Evolutionary conservation across 306 rosid species (phyloP).

Genomic region (Abrus precatorius): DNA sequence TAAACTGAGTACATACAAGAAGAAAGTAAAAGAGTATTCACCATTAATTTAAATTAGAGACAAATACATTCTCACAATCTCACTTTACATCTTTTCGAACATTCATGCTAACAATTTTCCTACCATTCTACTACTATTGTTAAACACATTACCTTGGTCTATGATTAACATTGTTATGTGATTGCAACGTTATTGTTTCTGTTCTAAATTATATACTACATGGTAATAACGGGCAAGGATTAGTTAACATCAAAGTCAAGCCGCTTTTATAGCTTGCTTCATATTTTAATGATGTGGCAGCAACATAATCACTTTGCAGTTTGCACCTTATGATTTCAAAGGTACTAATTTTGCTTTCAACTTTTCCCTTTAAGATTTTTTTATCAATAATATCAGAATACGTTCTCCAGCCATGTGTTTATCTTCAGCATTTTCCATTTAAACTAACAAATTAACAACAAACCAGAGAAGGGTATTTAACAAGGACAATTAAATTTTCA

Average conservation of each 20-base stretch:
- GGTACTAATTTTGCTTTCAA: background rate
- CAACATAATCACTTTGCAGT: slow-evolving; percentile 11
- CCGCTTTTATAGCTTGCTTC: background rate
- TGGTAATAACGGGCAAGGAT: background rate
- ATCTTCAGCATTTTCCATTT: background rate
- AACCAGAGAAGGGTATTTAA: slow-evolving; percentile 23
- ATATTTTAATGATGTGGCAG: slow-evolving; percentile 8
- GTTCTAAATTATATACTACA: background rate
- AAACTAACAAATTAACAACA: slow-evolving; percentile 33
- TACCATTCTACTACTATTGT: background rate
- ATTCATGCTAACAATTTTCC: background rate
- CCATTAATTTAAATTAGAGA: background rate
- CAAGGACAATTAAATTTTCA: slow-evolving; percentile 6
- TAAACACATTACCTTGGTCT: slow-evolving; percentile 10
- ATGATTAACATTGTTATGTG: background rate
- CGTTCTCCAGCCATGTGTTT: background rate
- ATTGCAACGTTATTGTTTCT: background rate
- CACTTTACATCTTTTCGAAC: background rate
- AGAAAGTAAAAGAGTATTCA: background rate
- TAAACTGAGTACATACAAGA: background rate
- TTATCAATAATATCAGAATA: background rate
- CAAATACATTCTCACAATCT: background rate
- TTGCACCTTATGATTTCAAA: background rate
- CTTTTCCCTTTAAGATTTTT: background rate
- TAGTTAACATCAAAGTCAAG: background rate